A percentile compares a stretch with the other conserved stretches of the same genome.
Conservation (phyloP, 2,329 filamentous ascomycete genomes). For the Colletotrichum horii region DNA sequence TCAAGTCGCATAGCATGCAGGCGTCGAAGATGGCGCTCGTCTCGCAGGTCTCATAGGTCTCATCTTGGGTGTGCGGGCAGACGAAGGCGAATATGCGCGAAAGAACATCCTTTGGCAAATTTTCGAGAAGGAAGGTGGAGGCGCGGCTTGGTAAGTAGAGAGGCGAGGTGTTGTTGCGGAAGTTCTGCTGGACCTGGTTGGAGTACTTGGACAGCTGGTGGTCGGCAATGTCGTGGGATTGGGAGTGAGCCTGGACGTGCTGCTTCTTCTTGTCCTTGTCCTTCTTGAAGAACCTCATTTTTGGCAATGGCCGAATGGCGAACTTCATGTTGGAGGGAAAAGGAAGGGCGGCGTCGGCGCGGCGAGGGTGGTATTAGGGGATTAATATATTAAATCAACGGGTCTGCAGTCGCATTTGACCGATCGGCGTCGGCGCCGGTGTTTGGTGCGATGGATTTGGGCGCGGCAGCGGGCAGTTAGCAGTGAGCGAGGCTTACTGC, state of each 20-base stretch:
- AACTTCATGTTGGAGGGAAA: constrained; percentile 14
- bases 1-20: constrained; percentile 93
- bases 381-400: constrained; percentile 19
- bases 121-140: constrained; percentile 50
- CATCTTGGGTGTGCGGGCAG: constrained; percentile 82
- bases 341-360: neutral
- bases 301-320: constrained; percentile 19
- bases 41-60: constrained; percentile 83
- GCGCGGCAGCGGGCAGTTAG: neutral
- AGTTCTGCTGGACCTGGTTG: constrained; percentile 17
- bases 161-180: constrained; percentile 11
- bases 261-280: constrained; percentile 25
- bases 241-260: constrained; percentile 1
- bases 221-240: constrained; percentile 9
- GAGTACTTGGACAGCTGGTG: constrained; percentile 17
- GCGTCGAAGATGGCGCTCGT: constrained; percentile 77
- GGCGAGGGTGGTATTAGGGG: constrained; percentile 7
- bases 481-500: constrained; percentile 4
- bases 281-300: constrained; percentile 19
- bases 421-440: constrained; percentile 9
- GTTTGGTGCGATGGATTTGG: constrained; percentile 3
- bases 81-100: constrained; percentile 80
- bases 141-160: constrained; percentile 41
- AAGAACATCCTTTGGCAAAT: constrained; percentile 73
- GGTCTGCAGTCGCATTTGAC: constrained; percentile 11